phyloP scores from a whole-genome alignment of 805 yeast genomes.

The Wickerhamomyces mucosus region DNA sequence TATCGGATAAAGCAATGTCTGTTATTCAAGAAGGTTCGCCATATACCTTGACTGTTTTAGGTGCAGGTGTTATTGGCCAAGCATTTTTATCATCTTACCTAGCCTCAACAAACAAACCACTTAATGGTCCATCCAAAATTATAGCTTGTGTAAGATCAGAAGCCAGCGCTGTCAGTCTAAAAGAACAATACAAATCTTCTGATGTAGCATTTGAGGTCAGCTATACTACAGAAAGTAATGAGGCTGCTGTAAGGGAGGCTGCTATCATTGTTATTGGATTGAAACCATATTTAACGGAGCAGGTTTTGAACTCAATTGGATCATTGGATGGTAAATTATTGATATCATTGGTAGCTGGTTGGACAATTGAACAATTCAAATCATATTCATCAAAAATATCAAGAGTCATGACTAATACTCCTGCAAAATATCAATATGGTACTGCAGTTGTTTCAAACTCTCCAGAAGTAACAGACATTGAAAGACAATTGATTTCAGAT shows the following conservation, averaged over 20 bases:
- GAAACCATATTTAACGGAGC: slow-evolving; percentile 74
- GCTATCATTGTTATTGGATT: slow-evolving; percentile 75
- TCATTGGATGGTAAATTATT: slow-evolving; percentile 47
- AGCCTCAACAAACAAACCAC: slow-evolving; percentile 26
- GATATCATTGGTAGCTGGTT: slow-evolving; percentile 86
- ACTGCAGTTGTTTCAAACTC: slow-evolving; percentile 88
- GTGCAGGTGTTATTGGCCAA: slow-evolving; percentile 94
- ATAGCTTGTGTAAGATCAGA: slow-evolving; percentile 67
- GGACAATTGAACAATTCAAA: slow-evolving; percentile 64
- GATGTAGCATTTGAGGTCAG: slow-evolving; percentile 45
- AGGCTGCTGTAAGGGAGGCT: slow-evolving; percentile 50
- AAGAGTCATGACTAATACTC: slow-evolving; percentile 97
- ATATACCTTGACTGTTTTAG: slow-evolving; percentile 69
- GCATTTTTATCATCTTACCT: slow-evolving; percentile 80
- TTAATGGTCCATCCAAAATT: slow-evolving; percentile 56
- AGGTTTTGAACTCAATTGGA: slow-evolving; percentile 37
- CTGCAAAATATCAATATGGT: slow-evolving; percentile 87
- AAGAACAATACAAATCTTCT: slow-evolving; percentile 31
- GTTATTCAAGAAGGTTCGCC: background rate
- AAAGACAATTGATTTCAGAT: slow-evolving; percentile 33
- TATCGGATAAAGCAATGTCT: too few species aligned
- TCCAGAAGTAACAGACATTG: slow-evolving; percentile 32
- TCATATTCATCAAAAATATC: slow-evolving; percentile 50
- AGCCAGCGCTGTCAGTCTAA: slow-evolving; percentile 39
- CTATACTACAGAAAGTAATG: slow-evolving; percentile 37